Base-by-base conservation (phyloP, 2,329 filamentous ascomycete genomes). In the Aspergillus sp. region DNA sequence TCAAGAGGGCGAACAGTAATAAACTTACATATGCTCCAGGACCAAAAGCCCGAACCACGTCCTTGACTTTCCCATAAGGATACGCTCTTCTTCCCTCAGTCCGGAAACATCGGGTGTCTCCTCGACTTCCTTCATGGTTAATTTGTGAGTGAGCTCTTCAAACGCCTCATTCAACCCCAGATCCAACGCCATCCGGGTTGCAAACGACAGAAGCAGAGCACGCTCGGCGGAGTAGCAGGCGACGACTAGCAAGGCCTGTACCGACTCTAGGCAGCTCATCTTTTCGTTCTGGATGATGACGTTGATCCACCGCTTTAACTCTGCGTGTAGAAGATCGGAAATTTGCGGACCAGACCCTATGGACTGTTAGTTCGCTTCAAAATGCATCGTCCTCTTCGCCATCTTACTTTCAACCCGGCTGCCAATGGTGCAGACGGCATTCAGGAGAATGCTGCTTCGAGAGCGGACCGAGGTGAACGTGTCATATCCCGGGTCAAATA, bases 31-130 rank as follows among this genome's bases (percentile, higher is more conserved):
- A 60, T 84, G 78, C 24, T 84, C 81, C 11, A 85, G 69, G 20
- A 84, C 80, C 58, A 83, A 77, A 4, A 84, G 73, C 3, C 80
- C 81, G 66, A 84, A 80, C 82, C 82, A 85, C 0, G 82, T 77
- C 45, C 83, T 74, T 0, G 78, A 71, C 52, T 75, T 76, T 22
- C 77, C 72, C 72, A 81, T 77, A 56, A 82, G 63, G 11, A 67
- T 63, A 16, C 69, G 63, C 42, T 77, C 74, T 22, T 71, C 67
- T 4, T 60, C 63, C 18, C 62, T 62, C 16, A 32, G 39, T 56
- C 47, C 54, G 1, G 69, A 24, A 6, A 64, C 59, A 6, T 63
- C 57, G 31, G 65, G 56, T 1, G 31, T 12, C 12, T 56, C 61
- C 11, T 68, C 69, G 6, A 65, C 60, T 24, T 69, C 69, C 18